Percentiles rank a stretch among this genome's conserved stretches.
Evolutionary conservation across 306 rosid genomes (phyloP).

Genomic region (Lathyrus tuberosus): DNA sequence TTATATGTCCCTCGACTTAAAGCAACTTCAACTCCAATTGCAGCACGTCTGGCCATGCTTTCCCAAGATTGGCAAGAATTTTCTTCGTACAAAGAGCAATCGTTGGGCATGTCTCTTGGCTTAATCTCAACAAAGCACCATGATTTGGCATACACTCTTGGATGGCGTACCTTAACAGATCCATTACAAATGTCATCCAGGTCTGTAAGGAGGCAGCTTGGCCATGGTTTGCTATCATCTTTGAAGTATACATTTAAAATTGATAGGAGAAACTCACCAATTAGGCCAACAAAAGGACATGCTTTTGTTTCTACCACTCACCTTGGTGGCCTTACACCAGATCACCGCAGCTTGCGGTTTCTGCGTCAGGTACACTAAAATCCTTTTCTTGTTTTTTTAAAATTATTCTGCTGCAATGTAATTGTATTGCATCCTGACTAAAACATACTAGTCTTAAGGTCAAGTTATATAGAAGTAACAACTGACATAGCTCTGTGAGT

Average conservation of each 20-base stretch:
- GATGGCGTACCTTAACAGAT: conserved; percentile 93
- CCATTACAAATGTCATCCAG: conserved; percentile 87
- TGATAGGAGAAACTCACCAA: conserved; percentile 80
- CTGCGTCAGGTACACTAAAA: conserved; percentile 73
- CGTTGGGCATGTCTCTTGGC: conserved; percentile 78
- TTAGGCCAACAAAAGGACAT: conserved; percentile 83
- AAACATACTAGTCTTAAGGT: conserved; percentile 9
- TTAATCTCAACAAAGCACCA: conserved; percentile 75
- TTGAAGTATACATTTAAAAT: conserved; percentile 79
- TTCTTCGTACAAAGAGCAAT: conserved; percentile 87
- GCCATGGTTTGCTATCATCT: conserved; percentile 86
- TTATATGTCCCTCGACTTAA: conserved; percentile 73
- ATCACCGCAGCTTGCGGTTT: conserved; percentile 76
- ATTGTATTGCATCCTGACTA: conserved; percentile 31
- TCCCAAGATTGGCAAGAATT: conserved; percentile 95
- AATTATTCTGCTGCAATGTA: conserved; percentile 26
- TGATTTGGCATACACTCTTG: conserved; percentile 84
- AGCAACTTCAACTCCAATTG: conserved; percentile 66
- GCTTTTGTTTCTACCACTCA: conserved; percentile 89
- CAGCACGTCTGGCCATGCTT: conserved; percentile 70
- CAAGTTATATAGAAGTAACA: conserved; percentile 21
- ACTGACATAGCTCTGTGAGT: conserved; percentile 20
- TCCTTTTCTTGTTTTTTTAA: conserved; percentile 32
- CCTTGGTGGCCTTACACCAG: conserved; percentile 93
- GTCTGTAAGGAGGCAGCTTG: conserved; percentile 97